phyloP scores from a whole-genome alignment of 1,139 yeast species.

The Pichia cactophila region DNA sequence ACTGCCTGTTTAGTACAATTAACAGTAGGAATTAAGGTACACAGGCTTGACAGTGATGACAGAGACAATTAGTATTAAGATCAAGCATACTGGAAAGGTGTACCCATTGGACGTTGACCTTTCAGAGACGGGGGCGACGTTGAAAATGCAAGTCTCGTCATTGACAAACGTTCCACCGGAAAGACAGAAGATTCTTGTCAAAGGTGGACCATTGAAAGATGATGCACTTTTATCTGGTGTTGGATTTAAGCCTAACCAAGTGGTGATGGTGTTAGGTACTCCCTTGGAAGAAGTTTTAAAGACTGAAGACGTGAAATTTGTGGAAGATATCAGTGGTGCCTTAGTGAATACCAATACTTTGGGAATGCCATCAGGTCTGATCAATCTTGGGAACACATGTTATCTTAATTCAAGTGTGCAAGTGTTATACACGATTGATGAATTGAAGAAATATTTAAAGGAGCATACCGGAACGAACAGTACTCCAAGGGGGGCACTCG shows the following conservation, averaged over 20 bases:
- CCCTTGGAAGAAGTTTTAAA: constrained; percentile 45
- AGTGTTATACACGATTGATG: constrained; percentile 62
- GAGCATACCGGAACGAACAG: constrained; percentile 18
- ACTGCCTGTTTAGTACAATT: too few relatives aligned
- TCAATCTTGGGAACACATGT: constrained; percentile 90
- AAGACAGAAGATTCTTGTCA: constrained; percentile 83
- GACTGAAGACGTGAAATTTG: constrained; percentile 36
- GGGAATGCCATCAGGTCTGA: constrained; percentile 69
- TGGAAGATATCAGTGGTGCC: constrained; percentile 52
- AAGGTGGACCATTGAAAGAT: constrained; percentile 81
- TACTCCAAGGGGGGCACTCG: constrained; percentile 17
- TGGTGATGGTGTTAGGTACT: constrained; percentile 87
- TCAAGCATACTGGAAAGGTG: constrained; percentile 81
- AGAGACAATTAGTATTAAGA: constrained; percentile 26
- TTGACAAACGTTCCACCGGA: constrained; percentile 76
- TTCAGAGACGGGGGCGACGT: constrained; percentile 53
- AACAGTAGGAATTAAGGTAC: too few relatives aligned
- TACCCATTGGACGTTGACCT: constrained; percentile 59
- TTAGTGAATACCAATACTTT: constrained; percentile 25
- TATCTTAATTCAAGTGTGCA: constrained; percentile 88
- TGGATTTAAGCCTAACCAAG: constrained; percentile 55
- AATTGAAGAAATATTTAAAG: constrained; percentile 32
- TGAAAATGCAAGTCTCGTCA: constrained; percentile 65
- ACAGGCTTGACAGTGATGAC: constrained; percentile 1
- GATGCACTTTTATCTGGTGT: constrained; percentile 46